phyloP scores from a whole-genome alignment of 306 rosid genomes.

The Sphenostylis stenocarpa region DNA sequence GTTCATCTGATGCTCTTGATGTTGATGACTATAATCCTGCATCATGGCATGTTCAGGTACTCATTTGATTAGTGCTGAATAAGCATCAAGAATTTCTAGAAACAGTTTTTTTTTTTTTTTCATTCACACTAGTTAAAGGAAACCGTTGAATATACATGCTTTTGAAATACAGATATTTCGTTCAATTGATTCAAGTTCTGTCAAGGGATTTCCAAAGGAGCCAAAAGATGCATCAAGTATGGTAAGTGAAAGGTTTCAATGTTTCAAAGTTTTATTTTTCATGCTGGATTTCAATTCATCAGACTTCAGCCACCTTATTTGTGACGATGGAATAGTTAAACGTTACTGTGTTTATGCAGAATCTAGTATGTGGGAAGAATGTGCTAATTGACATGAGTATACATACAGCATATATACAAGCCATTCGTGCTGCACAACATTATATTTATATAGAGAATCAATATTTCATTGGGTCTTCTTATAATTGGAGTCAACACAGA shows the following conservation, averaged over 20 bases:
- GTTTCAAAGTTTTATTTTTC: slow-evolving; percentile 24
- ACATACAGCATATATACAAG: slow-evolving; percentile 92
- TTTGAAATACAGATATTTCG: slow-evolving; percentile 77
- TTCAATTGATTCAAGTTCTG: slow-evolving; percentile 93
- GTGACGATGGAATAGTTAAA: slow-evolving; percentile 27
- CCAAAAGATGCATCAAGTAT: slow-evolving; percentile 68
- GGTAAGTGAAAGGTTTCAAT: slow-evolving; percentile 45
- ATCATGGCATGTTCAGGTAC: slow-evolving; percentile 96
- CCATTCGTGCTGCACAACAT: slow-evolving; percentile 96
- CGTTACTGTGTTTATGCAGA: slow-evolving; percentile 54
- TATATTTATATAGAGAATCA: slow-evolving; percentile 93
- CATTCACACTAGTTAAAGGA: slow-evolving; percentile 7
- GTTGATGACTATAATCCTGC: slow-evolving; percentile 67
- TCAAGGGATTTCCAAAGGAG: slow-evolving; percentile 82
- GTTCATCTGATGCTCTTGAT: slow-evolving; percentile 42
- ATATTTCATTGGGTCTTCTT: slow-evolving; percentile 94
- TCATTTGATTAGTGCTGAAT: slow-evolving; percentile 10
- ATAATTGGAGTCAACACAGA: slow-evolving; percentile 73
- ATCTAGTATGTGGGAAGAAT: slow-evolving; percentile 90
- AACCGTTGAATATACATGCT: slow-evolving; percentile 19
- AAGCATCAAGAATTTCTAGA: slow-evolving; percentile 17
- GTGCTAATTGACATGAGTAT: slow-evolving; percentile 98
- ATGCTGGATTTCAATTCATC: slow-evolving; percentile 8
- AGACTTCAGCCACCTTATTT: neutral
- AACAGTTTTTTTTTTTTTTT: slow-evolving; percentile 2